These are phyloP conservation scores for Haplosporangium sp. DNA, from an alignment of 371 early-diverging fungal species.

Conservation along the genomic window DNA sequence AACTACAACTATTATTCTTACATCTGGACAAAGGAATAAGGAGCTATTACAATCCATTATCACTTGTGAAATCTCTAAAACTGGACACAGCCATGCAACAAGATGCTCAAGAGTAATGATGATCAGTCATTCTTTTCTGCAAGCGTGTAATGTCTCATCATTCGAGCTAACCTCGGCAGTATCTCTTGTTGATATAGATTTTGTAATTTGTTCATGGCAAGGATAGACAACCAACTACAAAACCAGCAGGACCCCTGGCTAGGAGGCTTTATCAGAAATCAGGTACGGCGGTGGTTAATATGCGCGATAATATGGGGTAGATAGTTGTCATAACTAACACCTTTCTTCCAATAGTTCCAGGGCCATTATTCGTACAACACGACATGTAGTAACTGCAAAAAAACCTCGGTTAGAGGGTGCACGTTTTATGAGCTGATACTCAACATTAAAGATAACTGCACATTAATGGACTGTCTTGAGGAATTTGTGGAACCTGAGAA, in stretches of 20 bases:
- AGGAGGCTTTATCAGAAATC: slow-evolving; percentile 29
- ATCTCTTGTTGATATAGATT: slow-evolving; percentile 21
- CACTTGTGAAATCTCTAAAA: slow-evolving; percentile 55
- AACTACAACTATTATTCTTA: slow-evolving; percentile 55
- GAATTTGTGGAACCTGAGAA: slow-evolving; percentile 53
- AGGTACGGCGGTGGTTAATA: slow-evolving; percentile 10
- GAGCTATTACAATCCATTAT: slow-evolving; percentile 47
- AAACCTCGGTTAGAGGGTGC: slow-evolving; percentile 26
- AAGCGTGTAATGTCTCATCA: background rate
- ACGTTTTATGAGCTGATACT: slow-evolving; percentile 51
- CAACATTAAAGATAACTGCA: slow-evolving; percentile 46
- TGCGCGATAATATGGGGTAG: background rate
- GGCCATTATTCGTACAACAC: slow-evolving; percentile 54
- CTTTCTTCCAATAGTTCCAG: slow-evolving; percentile 34
- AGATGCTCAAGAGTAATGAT: slow-evolving; percentile 64
- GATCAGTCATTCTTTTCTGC: background rate
- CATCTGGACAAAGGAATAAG: slow-evolving; percentile 42
- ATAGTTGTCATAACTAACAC: background rate
- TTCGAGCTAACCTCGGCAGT: background rate
- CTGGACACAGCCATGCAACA: slow-evolving; percentile 59
- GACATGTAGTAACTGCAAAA: slow-evolving; percentile 49
- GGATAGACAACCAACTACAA: slow-evolving; percentile 45
- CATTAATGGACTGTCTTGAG: slow-evolving; percentile 46
- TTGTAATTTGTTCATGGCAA: slow-evolving; percentile 53
- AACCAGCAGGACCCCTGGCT: slow-evolving; percentile 18